A percentile compares a stretch with the other conserved stretches of the same genome.
These are phyloP conservation scores for Gomphus bonarii DNA, from an alignment of 1,284 basidiomycete genomes.

Conservation along the genomic window DNA sequence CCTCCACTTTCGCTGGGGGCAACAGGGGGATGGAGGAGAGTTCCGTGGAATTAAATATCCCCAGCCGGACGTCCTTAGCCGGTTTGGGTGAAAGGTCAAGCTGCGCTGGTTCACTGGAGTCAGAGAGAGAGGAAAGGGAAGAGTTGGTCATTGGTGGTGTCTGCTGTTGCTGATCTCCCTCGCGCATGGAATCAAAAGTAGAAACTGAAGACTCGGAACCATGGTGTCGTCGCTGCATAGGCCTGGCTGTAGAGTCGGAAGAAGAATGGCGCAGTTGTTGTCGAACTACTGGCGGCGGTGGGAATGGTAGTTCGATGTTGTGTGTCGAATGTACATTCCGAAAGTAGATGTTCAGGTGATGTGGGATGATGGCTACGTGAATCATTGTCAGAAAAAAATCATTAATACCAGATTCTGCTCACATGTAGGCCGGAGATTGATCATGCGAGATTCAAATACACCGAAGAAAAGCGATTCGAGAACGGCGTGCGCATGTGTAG, in stretches of 20 bases:
- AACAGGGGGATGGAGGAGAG: not conserved
- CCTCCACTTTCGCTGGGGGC: conserved; percentile 11
- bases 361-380: conserved; percentile 46
- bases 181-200: not conserved
- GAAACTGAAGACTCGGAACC: not conserved
- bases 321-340: conserved; percentile 52
- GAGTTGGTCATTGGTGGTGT: not conserved
- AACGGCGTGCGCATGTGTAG: conserved; percentile 46
- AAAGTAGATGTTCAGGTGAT: conserved; percentile 63
- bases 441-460: conserved; percentile 55
- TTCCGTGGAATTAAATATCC: not conserved
- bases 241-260: not conserved
- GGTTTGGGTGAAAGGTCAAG: not conserved
- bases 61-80: not conserved
- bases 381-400: not conserved
- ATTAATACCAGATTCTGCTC: not conserved
- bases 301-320: conserved; percentile 54
- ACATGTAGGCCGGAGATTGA: conserved; percentile 48
- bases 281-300: conserved; percentile 40
- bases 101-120: not conserved
- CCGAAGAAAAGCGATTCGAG: conserved; percentile 54
- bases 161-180: not conserved
- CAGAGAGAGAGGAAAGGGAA: not conserved
- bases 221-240: not conserved
- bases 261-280: not conserved